Evolutionary conservation across 1,284 basidiomycete species (phyloP), one percentile per base, ranked within the genome.

Genomic region (Ganoderma lucidum): DNA sequence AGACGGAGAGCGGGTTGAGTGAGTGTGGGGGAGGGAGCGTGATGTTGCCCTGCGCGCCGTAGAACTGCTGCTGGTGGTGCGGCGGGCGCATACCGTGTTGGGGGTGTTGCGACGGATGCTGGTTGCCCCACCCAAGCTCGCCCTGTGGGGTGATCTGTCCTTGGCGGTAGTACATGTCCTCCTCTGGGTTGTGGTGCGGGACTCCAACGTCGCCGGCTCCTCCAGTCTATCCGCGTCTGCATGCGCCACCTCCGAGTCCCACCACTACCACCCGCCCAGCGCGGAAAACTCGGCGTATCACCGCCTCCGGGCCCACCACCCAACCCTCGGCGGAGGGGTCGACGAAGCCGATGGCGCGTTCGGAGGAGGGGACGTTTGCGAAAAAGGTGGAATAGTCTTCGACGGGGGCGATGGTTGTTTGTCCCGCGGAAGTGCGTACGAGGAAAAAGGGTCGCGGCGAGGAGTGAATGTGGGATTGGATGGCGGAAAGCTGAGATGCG

Each of bases 291-390:
- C 23, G 23, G 23, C 23, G 23, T 23, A 23, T 23, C 23, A 23
- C 23, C 23, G 23, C 23, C 23, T 23, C 23, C 23, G 23, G 23
- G 23, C 23, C 23, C 23, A 23, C 23, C 23, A 23, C 23, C 23
- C 23, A 23, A 23, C 23, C 23, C 23, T 23, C 84, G 0, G 95
- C 90, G 0, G 96, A 98, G 0, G 97, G 95, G 78, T 99, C 97
- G 61, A 95, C 80, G 80, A 99, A 97, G 3, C 85, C 90, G 14
- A 98, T 79, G 1, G 87, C 85, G 66, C 86, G 88, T 87, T 95
- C 77, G 10, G 81, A 74, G 2, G 82, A 66, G 4, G 84, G 78
- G 0, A 82, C 79, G 48, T 78, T 79, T 0, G 81, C 78, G 75
- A 90, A 90, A 79, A 92, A 90, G 0, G 78, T 65, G n/a, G 82